These are phyloP conservation scores for Fomitopsis palustris DNA, from an alignment of 1,284 basidiomycete species.

Conservation along the genomic window DNA sequence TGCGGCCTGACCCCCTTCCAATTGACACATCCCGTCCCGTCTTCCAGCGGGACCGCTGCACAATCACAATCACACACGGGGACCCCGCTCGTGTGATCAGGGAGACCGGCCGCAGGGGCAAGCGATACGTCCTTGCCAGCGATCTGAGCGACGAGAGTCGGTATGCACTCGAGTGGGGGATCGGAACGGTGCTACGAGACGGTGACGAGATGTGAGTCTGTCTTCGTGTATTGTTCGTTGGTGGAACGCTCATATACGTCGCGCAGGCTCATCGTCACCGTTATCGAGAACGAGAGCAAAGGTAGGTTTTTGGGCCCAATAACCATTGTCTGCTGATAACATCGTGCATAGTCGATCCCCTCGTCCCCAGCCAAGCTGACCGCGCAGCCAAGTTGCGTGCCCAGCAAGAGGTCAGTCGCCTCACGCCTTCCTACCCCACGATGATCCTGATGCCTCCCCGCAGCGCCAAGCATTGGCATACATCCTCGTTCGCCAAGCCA, in stretches of 20 bases:
- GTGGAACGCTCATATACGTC: neutral
- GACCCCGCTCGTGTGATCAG: constrained; percentile 60
- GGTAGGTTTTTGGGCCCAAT: constrained; percentile 39
- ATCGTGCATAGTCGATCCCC: constrained; percentile 67
- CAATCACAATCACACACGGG: constrained; percentile 86
- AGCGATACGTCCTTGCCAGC: constrained; percentile 87
- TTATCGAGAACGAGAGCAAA: constrained; percentile 92
- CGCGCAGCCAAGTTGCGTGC: constrained; percentile 73
- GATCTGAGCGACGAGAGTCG: constrained; percentile 91
- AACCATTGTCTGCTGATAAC: constrained; percentile 1
- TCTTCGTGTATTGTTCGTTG: constrained; percentile 3
- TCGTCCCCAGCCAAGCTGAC: constrained; percentile 65
- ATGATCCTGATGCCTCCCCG: neutral
- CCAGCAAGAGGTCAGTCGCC: constrained; percentile 74
- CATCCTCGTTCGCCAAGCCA: constrained; percentile 86
- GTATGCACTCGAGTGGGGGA: constrained; percentile 94
- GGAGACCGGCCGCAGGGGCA: constrained; percentile 50
- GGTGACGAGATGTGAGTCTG: constrained; percentile 80
- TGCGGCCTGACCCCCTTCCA: constrained; percentile 54
- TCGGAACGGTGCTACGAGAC: constrained; percentile 93
- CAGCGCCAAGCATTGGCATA: constrained; percentile 88
- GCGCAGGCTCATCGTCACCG: constrained; percentile 73
- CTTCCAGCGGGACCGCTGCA: constrained; percentile 92
- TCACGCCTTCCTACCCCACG: neutral
- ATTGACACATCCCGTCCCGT: constrained; percentile 71